Conservation (phyloP, 305 asterid species). For the Rubia balearica region DNA sequence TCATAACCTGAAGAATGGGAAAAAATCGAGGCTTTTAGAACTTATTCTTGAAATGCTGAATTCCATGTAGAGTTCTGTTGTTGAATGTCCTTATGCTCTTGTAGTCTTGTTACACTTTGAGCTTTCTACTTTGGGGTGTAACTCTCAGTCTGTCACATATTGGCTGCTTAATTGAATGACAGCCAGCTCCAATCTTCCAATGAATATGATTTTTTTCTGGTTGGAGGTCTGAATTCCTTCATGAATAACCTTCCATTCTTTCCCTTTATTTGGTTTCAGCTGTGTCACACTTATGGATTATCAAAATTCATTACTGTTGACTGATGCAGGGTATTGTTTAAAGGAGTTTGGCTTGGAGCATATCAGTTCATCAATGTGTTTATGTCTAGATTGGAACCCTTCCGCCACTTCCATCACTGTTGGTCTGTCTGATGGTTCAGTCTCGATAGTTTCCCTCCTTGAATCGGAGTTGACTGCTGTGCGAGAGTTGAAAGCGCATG, state of each 20-base stretch:
- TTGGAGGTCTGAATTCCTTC: background rate
- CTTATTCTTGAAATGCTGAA: background rate
- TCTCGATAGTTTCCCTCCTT: slow-evolving; percentile 52
- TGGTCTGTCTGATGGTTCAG: slow-evolving; percentile 79
- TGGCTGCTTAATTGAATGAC: background rate
- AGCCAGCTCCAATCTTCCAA: background rate
- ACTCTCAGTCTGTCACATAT: background rate
- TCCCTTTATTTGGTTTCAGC: background rate
- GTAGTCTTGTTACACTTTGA: background rate
- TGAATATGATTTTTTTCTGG: no score
- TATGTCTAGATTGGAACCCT: slow-evolving; percentile 80
- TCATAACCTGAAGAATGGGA: background rate
- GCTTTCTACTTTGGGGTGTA: background rate
- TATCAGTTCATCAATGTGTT: slow-evolving; percentile 82
- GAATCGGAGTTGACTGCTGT: slow-evolving; percentile 40
- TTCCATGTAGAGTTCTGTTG: no score
- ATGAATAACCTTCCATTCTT: background rate
- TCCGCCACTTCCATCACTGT: slow-evolving; percentile 59
- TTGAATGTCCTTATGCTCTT: background rate
- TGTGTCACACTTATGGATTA: background rate
- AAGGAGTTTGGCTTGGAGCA: slow-evolving; percentile 37
- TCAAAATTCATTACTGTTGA: background rate
- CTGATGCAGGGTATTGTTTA: slow-evolving; percentile 39
- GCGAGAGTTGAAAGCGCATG: slow-evolving; percentile 82
- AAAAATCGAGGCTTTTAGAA: background rate